Base-by-base conservation (phyloP, 2,329 filamentous ascomycete genomes). In the Paecilomyces formosus region DNA sequence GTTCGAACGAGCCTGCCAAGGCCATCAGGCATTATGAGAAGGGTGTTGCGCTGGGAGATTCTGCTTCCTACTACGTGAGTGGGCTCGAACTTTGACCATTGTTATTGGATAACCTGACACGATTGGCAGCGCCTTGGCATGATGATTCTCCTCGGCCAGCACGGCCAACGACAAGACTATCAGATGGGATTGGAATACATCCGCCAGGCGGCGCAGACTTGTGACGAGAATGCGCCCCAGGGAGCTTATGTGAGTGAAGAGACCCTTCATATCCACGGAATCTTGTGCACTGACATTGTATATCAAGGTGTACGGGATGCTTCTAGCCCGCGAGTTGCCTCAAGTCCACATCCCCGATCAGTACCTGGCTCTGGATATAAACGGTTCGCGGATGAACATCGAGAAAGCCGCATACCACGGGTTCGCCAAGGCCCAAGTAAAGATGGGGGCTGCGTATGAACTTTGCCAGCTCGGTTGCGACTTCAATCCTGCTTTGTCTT, bases 401-500 rank as follows among this genome's bases (percentile, higher is more conserved):
- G 93, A 97, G 74, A 97, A 97, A 78, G 91, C 94, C 0, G 94
- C 94, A 1, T 97, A 94, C 71, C 85, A 97, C 54, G 93, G 94
- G 55, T 99, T 99, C 71, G 88, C 92, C 56, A 97, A 97, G 75
- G 92, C 94, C 5, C 94, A 99, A 74, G 81, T 96, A 33, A 97
- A 97, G 78, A 96, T 99, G 90, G 94, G 92, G 15, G 89, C 93
- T 62, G 91, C 92, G 2, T 97, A 96, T 73, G 94, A 99, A 78
- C 82, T 99, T 15, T 96, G 92, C 71, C 90, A 95, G 70, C 81
- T 99, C 15, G 89, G 90, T 30, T 97, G 93, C 74, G 92, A 97
- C 63, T 99, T 99, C 74, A 92, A 95, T 67, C 92, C 94, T 1
- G 88, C 91, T 0, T 83, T 95, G 59, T 97, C 93, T 1, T 77